Conservation (phyloP, 371 early-diverging fungal species). For the Haplosporangium sp. region DNA sequence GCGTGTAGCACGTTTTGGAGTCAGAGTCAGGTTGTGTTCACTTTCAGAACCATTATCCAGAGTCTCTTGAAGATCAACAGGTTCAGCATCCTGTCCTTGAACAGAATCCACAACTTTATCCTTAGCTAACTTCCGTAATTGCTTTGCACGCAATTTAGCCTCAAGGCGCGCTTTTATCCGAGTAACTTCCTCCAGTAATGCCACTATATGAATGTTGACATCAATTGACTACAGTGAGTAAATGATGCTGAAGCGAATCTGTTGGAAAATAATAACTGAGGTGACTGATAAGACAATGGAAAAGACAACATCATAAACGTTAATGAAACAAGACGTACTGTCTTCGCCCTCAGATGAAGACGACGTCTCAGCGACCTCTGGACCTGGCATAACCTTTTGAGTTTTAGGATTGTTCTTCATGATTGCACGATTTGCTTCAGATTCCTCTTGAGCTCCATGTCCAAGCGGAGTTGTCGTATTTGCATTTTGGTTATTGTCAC, state of each 20-base stretch:
- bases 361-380: background rate
- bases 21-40: background rate
- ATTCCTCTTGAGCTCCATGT: background rate
- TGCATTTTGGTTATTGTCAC: background rate
- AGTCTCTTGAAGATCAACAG: background rate
- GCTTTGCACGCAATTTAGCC: constrained; percentile 30
- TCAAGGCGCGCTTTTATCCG: constrained; percentile 33
- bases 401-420: too few relatives aligned
- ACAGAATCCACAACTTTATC: background rate
- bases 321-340: constrained; percentile 15
- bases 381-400: background rate
- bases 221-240: background rate
- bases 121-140: constrained; percentile 1
- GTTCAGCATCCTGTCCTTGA: background rate
- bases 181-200: constrained; percentile 24
- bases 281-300: background rate
- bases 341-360: constrained; percentile 42
- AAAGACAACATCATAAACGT: background rate
- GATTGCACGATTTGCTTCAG: background rate
- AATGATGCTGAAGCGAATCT: background rate
- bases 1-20: background rate
- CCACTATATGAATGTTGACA: constrained; percentile 14
- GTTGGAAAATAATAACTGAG: background rate
- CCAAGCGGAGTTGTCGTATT: too few relatives aligned
- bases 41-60: background rate